Conservation (phyloP, 2,329 filamentous ascomycete genomes). For the Ploettnerulaceae sp. region DNA sequence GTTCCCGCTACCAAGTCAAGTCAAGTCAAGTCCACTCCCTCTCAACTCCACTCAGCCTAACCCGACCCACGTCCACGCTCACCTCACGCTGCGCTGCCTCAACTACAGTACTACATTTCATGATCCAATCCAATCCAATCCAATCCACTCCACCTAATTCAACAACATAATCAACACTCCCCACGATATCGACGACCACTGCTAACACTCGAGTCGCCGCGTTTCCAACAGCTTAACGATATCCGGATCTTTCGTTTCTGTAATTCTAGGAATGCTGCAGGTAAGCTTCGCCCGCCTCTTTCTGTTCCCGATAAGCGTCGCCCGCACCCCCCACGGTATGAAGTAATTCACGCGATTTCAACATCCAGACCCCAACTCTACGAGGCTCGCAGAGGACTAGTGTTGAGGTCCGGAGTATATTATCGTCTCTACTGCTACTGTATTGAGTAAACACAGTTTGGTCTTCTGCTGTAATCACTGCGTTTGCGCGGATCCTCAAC, state of each 20-base stretch:
- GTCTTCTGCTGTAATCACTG: conserved; percentile 8
- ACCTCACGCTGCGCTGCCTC: background rate
- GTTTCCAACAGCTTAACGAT: background rate
- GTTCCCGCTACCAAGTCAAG: no score
- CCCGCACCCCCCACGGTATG: conserved; percentile 19
- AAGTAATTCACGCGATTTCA: conserved; percentile 18
- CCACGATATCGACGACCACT: conserved; percentile 26
- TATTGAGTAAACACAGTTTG: conserved; percentile 11
- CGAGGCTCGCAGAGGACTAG: conserved; percentile 6
- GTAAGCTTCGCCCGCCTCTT: conserved; percentile 26
- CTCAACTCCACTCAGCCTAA: no score
- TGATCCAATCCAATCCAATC: background rate
- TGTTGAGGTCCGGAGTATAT: background rate
- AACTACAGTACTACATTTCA: background rate
- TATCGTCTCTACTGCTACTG: background rate
- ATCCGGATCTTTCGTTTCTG: conserved; percentile 9
- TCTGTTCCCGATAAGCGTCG: conserved; percentile 19
- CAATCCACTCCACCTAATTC: conserved; percentile 7
- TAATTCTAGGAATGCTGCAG: conserved; percentile 32
- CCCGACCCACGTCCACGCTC: background rate
- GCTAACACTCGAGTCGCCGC: conserved; percentile 5
- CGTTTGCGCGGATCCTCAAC: conserved; percentile 13
- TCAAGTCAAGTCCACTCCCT: no score
- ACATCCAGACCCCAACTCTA: conserved; percentile 7
- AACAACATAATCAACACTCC: conserved; percentile 13